Percentiles rank a stretch among this genome's conserved stretches.
Evolutionary conservation across 345 rosid genomes (phyloP).

Genomic region (Schrenkiella parvula): DNA sequence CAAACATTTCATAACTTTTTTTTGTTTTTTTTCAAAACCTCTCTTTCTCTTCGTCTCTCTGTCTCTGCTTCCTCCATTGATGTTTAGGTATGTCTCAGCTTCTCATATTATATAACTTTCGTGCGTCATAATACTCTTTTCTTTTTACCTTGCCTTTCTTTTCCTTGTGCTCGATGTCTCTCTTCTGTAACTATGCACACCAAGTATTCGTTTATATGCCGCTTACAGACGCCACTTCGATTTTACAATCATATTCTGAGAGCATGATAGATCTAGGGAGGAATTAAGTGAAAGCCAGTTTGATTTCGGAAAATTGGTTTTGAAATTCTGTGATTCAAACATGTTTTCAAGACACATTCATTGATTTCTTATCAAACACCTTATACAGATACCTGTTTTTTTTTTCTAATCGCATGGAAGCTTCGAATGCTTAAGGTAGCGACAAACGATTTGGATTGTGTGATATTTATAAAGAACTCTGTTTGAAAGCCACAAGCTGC

Average conservation of each 20-base stretch:
- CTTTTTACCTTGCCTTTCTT: too few species aligned
- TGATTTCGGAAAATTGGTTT: background rate
- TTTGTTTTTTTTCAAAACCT: background rate
- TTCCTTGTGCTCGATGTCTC: background rate
- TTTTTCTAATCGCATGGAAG: too few species aligned
- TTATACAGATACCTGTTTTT: background rate
- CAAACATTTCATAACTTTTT: background rate
- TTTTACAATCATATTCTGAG: background rate
- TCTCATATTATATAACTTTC: background rate
- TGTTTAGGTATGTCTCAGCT: constrained; percentile 16
- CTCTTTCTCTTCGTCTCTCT: background rate
- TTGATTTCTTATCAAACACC: background rate
- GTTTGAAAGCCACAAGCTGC: constrained; percentile 9
- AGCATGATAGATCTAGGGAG: background rate
- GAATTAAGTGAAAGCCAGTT: background rate
- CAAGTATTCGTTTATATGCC: constrained; percentile 17
- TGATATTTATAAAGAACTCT: background rate
- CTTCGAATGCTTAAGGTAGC: background rate
- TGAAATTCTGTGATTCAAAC: background rate
- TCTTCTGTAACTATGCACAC: constrained; percentile 18
- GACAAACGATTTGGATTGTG: background rate
- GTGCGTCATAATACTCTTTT: background rate
- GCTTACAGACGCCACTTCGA: background rate
- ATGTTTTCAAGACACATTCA: background rate
- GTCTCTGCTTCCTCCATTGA: constrained; percentile 22